A percentile compares a stretch with the other conserved stretches of the same genome.
These are phyloP conservation scores for Cyathus striatus DNA, from an alignment of 768 basidiomycete species.

Conservation along the genomic window DNA sequence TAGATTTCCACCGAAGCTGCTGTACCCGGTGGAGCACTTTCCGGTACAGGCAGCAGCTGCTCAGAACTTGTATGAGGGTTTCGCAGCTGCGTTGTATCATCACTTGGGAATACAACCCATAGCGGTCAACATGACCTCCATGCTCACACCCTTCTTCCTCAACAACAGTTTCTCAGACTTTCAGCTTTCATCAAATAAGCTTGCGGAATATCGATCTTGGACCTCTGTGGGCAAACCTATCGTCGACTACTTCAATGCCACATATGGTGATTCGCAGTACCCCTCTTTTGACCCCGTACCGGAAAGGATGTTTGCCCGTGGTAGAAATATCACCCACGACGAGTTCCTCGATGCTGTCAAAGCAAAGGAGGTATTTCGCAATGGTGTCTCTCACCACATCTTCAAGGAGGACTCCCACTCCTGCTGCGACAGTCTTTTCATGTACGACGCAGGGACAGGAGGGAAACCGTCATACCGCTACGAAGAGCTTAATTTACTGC, in stretches of 20 bases:
- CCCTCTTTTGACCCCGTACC: conserved; percentile 28
- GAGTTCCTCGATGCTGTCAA: conserved; percentile 21
- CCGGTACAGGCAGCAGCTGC: conserved; percentile 23
- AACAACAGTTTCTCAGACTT: conserved; percentile 20
- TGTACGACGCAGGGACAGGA: conserved; percentile 29
- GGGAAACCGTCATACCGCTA: conserved; percentile 29
- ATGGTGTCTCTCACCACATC: conserved; percentile 16
- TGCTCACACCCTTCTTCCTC: conserved; percentile 22
- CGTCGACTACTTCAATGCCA: conserved; percentile 13
- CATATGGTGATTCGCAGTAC: conserved; percentile 13
- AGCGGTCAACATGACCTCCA: conserved; percentile 21
- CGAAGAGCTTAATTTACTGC: conserved; percentile 25
- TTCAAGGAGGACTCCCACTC: conserved; percentile 22
- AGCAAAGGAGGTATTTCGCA: conserved; percentile 18
- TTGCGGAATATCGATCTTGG: conserved; percentile 32
- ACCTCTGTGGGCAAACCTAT: conserved; percentile 25
- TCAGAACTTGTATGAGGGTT: conserved; percentile 23
- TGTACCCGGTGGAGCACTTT: conserved; percentile 30
- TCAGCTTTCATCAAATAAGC: conserved; percentile 22
- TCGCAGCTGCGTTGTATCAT: conserved; percentile 16
- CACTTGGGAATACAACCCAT: conserved; percentile 20
- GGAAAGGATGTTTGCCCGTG: conserved; percentile 22
- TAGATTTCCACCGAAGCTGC: conserved; percentile 22
- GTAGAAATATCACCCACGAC: conserved; percentile 13
- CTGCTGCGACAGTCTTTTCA: conserved; percentile 29